Base-by-base conservation (phyloP, 306 rosid genomes). In the Adenanthera pavonina region DNA sequence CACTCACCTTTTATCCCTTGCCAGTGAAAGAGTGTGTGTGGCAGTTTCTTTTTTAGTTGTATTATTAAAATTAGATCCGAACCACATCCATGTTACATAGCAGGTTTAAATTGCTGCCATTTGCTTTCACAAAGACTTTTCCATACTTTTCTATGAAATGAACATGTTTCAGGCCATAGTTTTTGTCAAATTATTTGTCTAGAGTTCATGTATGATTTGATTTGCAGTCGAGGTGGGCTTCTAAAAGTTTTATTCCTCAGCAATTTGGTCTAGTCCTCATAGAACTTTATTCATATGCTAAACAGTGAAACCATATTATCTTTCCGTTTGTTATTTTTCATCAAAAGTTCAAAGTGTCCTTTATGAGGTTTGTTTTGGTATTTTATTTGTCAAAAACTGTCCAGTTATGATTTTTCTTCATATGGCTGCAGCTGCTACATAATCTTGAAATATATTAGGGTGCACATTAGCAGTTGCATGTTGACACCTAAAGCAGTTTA, bases 31-130 rank as follows among this genome's bases (percentile, higher is more conserved):
- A 15, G n/a, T n/a, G 74, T 61, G 69, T 51, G 60, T 72, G 9
- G 8, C 64, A 14, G 75, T 64, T 83, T 64, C 76, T 83, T 51
- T 78, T 78, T 30, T 35, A 17, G 33, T 17, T 67, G 59, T 56
- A 43, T 25, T 57, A 33, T 75, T 53, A 56, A 57, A 35, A 13
- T 57, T 69, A 46, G 7, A 33, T 76, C 17, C 40, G 25, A 76
- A 38, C 67, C 6, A 19, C 19, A 16, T 20, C 68, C 43, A 52
- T 53, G 38, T 69, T 65, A 8, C 44, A 5, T 41, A 1, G 15
- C 16, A 30, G 41, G 10, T 80, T 57, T 57, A 57, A 19, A 19
- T 20, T 57, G 34, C 64, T 19, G 34, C 13, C 64, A 6, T 11
- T 61, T 5, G 5, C 41, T 35, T 61, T 61, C 41, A 12, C 41